phyloP scores from a whole-genome alignment of 805 yeast species.

The Ogataea thermomethanolica region DNA sequence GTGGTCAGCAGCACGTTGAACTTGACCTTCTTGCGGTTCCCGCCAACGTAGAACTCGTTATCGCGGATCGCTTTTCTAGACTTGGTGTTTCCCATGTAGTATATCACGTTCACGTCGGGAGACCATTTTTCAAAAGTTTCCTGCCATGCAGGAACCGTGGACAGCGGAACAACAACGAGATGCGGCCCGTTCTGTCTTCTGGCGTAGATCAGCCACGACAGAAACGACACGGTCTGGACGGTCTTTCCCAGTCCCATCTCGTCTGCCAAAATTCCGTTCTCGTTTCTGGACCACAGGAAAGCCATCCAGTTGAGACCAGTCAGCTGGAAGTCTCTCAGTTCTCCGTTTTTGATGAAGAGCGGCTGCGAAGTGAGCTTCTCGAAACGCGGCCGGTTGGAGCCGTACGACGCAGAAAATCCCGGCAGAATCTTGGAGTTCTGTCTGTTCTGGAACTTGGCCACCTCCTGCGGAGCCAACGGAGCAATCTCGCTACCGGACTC shows the following conservation, averaged over 20 bases:
- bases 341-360: slow-evolving; percentile 82
- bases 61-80: slow-evolving; percentile 81
- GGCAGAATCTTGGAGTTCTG: slow-evolving; percentile 83
- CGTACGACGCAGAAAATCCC: slow-evolving; percentile 71
- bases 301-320: slow-evolving; percentile 99
- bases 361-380: slow-evolving; percentile 89
- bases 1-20: slow-evolving; percentile 93
- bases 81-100: slow-evolving; percentile 87
- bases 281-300: slow-evolving; percentile 94
- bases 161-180: slow-evolving; percentile 90
- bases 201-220: slow-evolving; percentile 93
- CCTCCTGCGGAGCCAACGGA: slow-evolving; percentile 76
- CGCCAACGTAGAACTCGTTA: slow-evolving; percentile 69
- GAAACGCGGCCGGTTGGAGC: slow-evolving; percentile 74
- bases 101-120: slow-evolving; percentile 90
- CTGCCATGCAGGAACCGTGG: slow-evolving; percentile 98
- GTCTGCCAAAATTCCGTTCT: slow-evolving; percentile 95
- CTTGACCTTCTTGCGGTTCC: slow-evolving; percentile 65
- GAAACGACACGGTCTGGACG: slow-evolving; percentile 91
- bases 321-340: slow-evolving; percentile 92
- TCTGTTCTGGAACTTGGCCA: slow-evolving; percentile 76
- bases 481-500: slow-evolving; percentile 89
- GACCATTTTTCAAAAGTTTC: slow-evolving; percentile 98
- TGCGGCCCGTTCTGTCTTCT: slow-evolving; percentile 98
- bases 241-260: slow-evolving; percentile 99